Conservation (phyloP, 257 asterid species). For the Solanum medicagineum region DNA sequence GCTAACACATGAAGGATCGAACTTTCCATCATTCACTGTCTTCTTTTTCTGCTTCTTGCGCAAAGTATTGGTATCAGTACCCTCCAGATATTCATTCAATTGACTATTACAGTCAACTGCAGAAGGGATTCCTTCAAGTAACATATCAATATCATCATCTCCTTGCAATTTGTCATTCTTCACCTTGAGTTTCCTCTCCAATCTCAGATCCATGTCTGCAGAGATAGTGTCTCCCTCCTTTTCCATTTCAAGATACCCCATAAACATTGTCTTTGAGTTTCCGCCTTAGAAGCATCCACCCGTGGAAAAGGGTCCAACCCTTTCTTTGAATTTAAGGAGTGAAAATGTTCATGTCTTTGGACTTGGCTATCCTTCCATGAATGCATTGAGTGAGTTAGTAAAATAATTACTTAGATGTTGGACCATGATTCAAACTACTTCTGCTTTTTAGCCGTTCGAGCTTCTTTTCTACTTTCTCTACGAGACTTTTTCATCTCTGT, state of each 20-base stretch:
- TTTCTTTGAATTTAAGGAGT: neutral
- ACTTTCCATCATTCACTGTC: constrained; percentile 17
- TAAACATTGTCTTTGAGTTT: constrained; percentile 33
- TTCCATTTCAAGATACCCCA: constrained; percentile 48
- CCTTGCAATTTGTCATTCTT: constrained; percentile 49
- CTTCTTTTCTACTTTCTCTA: too few species aligned
- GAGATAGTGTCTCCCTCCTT: constrained; percentile 21
- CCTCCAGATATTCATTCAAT: neutral
- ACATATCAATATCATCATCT: constrained; percentile 40
- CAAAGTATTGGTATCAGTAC: neutral
- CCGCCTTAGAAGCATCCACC: neutral
- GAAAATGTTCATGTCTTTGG: neutral
- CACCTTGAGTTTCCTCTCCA: constrained; percentile 65
- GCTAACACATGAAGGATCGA: constrained; percentile 15
- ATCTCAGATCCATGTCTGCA: constrained; percentile 40
- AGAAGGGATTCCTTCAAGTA: constrained; percentile 57
- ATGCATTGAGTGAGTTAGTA: neutral
- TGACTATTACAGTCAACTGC: constrained; percentile 20
- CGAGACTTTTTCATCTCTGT: too few species aligned
- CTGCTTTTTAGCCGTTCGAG: too few species aligned
- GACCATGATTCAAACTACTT: too few species aligned
- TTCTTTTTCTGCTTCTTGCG: constrained; percentile 7
- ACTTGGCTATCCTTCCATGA: neutral
- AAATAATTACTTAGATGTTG: too few species aligned
- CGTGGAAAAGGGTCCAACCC: neutral